Evolutionary conservation across 495 filamentous ascomycete genomes (phyloP).

Genomic region (Chaetomidium leptoderma): DNA sequence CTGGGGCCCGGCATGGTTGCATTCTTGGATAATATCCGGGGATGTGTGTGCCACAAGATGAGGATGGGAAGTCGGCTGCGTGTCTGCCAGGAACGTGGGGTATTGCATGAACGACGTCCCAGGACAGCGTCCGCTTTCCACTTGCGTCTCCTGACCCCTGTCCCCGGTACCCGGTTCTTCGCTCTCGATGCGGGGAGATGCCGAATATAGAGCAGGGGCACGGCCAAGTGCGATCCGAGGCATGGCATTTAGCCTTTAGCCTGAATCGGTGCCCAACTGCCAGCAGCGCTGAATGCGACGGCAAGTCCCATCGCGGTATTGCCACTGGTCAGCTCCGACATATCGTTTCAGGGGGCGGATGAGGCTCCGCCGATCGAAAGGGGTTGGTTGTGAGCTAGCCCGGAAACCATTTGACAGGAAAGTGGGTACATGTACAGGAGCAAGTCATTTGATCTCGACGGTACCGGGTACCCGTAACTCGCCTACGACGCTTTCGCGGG

Average conservation of each 20-base stretch:
- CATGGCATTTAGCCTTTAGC: constrained; percentile 21
- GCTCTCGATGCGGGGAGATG: constrained; percentile 5
- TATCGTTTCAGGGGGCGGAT: constrained; percentile 22
- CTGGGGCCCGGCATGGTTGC: constrained; percentile 5
- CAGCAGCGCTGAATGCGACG: constrained; percentile 7
- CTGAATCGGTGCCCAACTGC: constrained; percentile 18
- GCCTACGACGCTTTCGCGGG: no score
- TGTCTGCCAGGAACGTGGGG: neutral
- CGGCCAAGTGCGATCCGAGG: constrained; percentile 14
- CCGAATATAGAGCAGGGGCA: neutral
- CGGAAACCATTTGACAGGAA: no score
- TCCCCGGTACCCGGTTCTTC: constrained; percentile 15
- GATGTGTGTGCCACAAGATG: neutral
- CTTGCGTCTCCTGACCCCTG: neutral
- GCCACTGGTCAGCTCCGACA: neutral
- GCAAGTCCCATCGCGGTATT: constrained; percentile 7
- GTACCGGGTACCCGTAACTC: no score
- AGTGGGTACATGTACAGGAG: no score
- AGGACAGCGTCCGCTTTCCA: neutral
- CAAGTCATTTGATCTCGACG: no score
- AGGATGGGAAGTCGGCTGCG: neutral
- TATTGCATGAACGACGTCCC: constrained; percentile 4
- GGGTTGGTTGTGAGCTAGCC: no score
- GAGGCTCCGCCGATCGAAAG: constrained; percentile 19
- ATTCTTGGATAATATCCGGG: constrained; percentile 9